Evolutionary conservation across 2,329 filamentous ascomycete species (phyloP), one percentile per base, ranked within the genome.

Genomic region (Diaporthe sp.): DNA sequence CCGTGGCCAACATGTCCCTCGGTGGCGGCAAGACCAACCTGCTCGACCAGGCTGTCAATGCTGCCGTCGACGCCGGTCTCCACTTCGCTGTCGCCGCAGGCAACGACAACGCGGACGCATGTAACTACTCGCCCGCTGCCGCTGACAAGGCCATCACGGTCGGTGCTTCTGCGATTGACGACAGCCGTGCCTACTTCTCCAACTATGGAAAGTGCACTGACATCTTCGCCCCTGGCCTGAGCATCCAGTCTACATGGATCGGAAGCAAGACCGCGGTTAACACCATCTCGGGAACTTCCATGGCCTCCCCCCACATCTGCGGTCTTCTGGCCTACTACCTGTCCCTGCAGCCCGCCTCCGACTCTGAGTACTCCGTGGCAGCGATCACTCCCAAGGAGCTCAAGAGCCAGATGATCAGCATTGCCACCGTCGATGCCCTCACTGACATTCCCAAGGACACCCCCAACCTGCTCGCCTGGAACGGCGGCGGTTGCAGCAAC

Each of bases 171-270:
- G 97, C 94, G 79, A 91, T 99, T 75, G 92, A 93, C 81, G 97
- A 99, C 83, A 94, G 95, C 89, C 96, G 97, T 86, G 97, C 97
- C 78, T 99, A 98, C 92, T 99, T 99, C 92, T 99, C 97, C 92
- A 99, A 99, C 94, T 98, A 93, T 86, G 97, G 97, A 85, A 97
- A 96, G 90, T 99, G 97, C 91, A 98, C 96, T 84, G 97, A 99
- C 86, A 98, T 99, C 90, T 99, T 99, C 82, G 97, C 96, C 77
- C 97, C 97, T 76, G 97, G 97, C 82, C 90, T 98, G 81, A 98
- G 95, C 92, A 98, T 99, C 81, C 91, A 94, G 81, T 99, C 97
- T 78, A 98, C 97, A 84, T 99, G 97, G 97, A 98, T 97, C 81
- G 97, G 97, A 83, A 96, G 93, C 91, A 94, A 97, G 86, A 93